Percentiles rank a stretch among this genome's conserved stretches.
Evolutionary conservation across 148 eudicot species (phyloP).

Genomic region (Camellia japonica): DNA sequence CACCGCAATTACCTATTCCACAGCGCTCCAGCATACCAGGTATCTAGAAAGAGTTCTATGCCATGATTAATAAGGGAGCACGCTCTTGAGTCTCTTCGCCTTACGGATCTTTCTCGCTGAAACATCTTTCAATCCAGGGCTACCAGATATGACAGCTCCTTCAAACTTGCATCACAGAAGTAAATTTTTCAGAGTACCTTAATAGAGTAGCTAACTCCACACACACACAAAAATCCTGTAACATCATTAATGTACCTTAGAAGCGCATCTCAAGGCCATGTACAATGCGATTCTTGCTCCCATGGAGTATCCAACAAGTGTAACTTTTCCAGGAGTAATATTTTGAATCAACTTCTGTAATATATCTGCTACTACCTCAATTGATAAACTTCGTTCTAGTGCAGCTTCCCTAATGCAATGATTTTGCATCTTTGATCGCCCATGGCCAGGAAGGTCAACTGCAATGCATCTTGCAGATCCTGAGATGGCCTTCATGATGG

Average conservation of each 20-base stretch:
- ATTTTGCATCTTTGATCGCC: slow-evolving; percentile 52
- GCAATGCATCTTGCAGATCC: slow-evolving; percentile 71
- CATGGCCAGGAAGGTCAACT: slow-evolving; percentile 91
- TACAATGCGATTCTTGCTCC: too few species aligned
- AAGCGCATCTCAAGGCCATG: too few species aligned
- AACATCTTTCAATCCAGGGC: slow-evolving; percentile 67
- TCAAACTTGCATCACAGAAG: slow-evolving; percentile 37
- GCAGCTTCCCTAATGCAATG: slow-evolving; percentile 20
- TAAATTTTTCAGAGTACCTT: background rate
- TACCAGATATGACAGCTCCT: slow-evolving; percentile 83
- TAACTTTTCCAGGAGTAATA: too few species aligned
- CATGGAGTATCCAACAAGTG: too few species aligned
- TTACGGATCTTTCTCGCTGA: slow-evolving; percentile 53
- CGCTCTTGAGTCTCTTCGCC: slow-evolving; percentile 65
- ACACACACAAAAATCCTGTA: too few species aligned
- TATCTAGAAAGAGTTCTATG: too few species aligned
- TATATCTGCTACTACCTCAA: slow-evolving; percentile 45
- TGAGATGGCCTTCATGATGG: slow-evolving; percentile 78
- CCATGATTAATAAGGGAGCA: too few species aligned
- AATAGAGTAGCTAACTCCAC: background rate
- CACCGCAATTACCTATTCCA: too few species aligned
- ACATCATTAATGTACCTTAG: slow-evolving; percentile 6
- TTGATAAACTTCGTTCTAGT: slow-evolving; percentile 34
- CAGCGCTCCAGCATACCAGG: too few species aligned
- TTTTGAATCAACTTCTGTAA: too few species aligned